phyloP scores from a whole-genome alignment of 208 protist genomes.

The Wallacemonas sp. region DNA sequence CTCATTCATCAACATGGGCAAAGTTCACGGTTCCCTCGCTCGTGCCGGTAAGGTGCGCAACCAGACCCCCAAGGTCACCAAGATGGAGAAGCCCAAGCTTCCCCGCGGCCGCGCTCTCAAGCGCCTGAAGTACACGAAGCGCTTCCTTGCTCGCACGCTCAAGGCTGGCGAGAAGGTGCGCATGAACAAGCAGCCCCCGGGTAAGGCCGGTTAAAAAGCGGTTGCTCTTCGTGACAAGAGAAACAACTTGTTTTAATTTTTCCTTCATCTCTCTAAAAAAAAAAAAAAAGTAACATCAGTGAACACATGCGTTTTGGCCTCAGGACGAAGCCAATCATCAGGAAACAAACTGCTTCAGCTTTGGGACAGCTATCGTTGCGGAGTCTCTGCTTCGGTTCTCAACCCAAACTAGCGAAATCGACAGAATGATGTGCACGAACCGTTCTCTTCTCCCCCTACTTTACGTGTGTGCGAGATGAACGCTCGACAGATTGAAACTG shows the following conservation, averaged over 20 bases:
- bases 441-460: too few species aligned
- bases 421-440: too few species aligned
- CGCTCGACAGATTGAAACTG: too few species aligned
- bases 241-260: conserved; percentile 7
- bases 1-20: conserved; percentile 86
- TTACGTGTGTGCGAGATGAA: too few species aligned
- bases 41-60: conserved; percentile 98
- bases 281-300: not conserved
- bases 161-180: conserved; percentile 93
- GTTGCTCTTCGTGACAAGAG: conserved; percentile 8
- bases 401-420: too few species aligned
- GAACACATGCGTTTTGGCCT: too few species aligned
- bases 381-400: too few species aligned
- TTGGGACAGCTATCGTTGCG: too few species aligned
- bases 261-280: not conserved
- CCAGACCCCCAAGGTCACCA: conserved; percentile 97
- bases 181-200: conserved; percentile 92
- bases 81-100: conserved; percentile 95
- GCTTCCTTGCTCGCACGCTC: conserved; percentile 94
- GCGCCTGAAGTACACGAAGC: conserved; percentile 97
- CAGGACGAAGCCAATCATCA: too few species aligned
- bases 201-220: conserved; percentile 82
- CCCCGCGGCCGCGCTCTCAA: conserved; percentile 96
- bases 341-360: too few species aligned
- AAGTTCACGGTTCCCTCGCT: conserved; percentile 98